These are phyloP conservation scores for Cercospora sp. DNA, from an alignment of 2,329 filamentous ascomycete species.

Conservation along the genomic window DNA sequence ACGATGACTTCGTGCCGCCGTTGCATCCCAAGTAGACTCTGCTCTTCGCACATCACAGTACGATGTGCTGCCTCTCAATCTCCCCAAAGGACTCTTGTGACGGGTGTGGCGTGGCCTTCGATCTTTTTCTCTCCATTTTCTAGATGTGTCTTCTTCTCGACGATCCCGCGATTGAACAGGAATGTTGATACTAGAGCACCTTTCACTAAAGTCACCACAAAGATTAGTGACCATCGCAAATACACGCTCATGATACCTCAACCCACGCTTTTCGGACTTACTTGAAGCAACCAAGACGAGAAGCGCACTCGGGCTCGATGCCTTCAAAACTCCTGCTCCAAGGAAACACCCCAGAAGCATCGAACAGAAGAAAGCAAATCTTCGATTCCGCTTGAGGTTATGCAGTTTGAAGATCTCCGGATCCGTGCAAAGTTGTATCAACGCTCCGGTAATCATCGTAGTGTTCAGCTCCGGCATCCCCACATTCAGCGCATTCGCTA, in stretches of 20 bases:
- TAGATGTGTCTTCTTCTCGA: constrained; percentile 22
- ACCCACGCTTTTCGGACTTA: not conserved
- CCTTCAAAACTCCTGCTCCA: constrained; percentile 26
- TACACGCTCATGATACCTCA: not conserved
- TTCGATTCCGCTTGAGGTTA: constrained; percentile 30
- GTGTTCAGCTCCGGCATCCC: constrained; percentile 36
- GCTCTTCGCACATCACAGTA: not conserved
- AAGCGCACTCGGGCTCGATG: constrained; percentile 21
- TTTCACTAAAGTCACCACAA: constrained; percentile 17
- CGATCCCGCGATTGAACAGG: constrained; percentile 30
- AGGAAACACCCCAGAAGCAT: constrained; percentile 33
- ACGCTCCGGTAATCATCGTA: constrained; percentile 36
- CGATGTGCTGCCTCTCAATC: constrained; percentile 15
- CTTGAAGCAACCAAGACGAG: constrained; percentile 27
- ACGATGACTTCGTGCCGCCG: not conserved
- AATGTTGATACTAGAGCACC: constrained; percentile 28
- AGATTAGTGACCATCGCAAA: not conserved
- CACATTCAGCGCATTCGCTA: constrained; percentile 30
- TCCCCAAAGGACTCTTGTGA: constrained; percentile 26
- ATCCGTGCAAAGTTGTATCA: constrained; percentile 33
- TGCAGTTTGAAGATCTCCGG: constrained; percentile 24
- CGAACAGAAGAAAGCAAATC: constrained; percentile 27
- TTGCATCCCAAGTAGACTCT: not conserved
- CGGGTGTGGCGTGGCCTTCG: constrained; percentile 26
- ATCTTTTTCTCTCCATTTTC: constrained; percentile 21